Base-by-base conservation (phyloP, 2,329 filamentous ascomycete species). In the Uncinocarpus reesii region DNA sequence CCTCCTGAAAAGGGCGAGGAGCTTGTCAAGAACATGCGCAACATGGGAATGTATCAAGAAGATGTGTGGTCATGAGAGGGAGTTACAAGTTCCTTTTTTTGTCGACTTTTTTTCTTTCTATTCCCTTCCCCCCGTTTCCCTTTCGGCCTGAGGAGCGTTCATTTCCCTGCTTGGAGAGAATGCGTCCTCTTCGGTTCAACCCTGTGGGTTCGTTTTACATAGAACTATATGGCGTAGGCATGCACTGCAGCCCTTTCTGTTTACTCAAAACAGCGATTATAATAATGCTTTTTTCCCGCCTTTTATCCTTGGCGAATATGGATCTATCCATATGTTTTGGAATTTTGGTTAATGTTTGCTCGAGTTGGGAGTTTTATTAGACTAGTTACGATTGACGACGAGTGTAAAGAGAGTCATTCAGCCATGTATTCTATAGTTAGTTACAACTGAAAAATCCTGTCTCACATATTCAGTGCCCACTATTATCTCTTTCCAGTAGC, bases 11-110 rank as follows among this genome's bases (percentile, higher is more conserved):
- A 95, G 76, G 92, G 80, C 11, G 92, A 98, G 70, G 90, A 96
- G 63, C 82, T 95, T 60, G 88, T 98, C 52, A 98, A 96, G 79
- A 83, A 83, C 59, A 95, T 98, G 90, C 83, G 92, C 62, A 83
- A 85, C 57, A 81, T 84, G 56, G 95, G 94, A 68, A 86, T 92
- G 68, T 98, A 98, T 74, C 93, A 98, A 77, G 92, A 83, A 63
- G 79, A 82, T 63, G 79, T 82, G 7, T 82, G 79, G 79, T 81
- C 78, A 64, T 81, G 63, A 65, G 40, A 26, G 24, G 29, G 34
- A 32, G 11, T n/a, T n/a, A n/a, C n/a, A n/a, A n/a, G n/a, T n/a
- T 23, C 40, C 40, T 37, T 26, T 28, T 24, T 29, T 57, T 49
- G 36, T 56, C 50, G 46, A 45, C 42, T 32, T 23, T 53, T 52